Evolutionary conservation across 179 eudicot genomes (phyloP), one percentile per base, ranked within the genome.

Genomic region (Beta lomatogona): DNA sequence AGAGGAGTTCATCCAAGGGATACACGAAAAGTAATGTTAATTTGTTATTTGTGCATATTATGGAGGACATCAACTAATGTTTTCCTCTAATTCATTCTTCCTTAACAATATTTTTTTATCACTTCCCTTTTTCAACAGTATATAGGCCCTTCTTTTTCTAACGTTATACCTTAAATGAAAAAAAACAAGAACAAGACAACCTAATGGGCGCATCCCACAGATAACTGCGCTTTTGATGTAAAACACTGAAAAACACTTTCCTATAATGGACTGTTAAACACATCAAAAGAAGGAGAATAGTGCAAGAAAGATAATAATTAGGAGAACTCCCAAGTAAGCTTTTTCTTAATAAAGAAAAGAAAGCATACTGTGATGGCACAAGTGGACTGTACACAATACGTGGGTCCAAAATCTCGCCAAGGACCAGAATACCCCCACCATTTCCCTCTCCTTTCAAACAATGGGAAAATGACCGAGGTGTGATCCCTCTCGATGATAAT

Each of bases 321-420:
- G 41, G 10, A 21, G 41, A 50, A 77, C 13, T 19, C 61, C 31
- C 60, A 61, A 46, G 12, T 6, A 67, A 46, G 73, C 58, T 69
- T 36, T 61, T 48, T 70, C 18, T 13, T 45, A 53, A 54, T 73
- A 50, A 57, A 69, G 54, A 82, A 70, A 67, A 75, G 71, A 50
- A 68, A 66, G 77, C 89, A 84, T 94, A 95, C 99, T 92, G 97
- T 83, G 98, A 95, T 63, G 94, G 95, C 84, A 94, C 91, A 83
- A 95, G 95, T 54, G 99, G 99, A 83, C 88, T 93, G 82, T 95
- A 95, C 84, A 95, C 98, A 82, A 95, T 88, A 77, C 87, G 89
- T 61, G 99, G 93, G 79, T 95, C 91, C 91, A 92, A 86, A 83
- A 95, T 92, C 89, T 93, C 98, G 78, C 99, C 99, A 89, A 95